Evolutionary conservation across 2,329 filamentous ascomycete species (phyloP).

Genomic region (Fusarium aywerte): DNA sequence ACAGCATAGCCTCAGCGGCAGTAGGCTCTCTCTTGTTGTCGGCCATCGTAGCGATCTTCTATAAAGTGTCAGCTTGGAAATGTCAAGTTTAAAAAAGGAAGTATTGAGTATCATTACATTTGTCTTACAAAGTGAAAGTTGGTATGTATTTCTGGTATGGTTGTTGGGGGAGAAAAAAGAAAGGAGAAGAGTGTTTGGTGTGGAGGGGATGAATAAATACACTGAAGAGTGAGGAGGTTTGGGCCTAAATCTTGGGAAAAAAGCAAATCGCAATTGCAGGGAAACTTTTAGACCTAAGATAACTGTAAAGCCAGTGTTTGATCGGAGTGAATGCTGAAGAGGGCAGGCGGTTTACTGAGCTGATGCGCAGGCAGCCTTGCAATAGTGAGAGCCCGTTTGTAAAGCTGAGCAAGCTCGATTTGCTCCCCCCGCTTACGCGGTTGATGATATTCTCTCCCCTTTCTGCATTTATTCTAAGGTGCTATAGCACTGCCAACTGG

Average conservation of each 20-base stretch:
- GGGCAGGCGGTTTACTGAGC: neutral
- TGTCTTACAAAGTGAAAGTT: neutral
- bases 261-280: conserved; percentile 1
- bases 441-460: neutral
- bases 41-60: conserved; percentile 44
- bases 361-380: neutral
- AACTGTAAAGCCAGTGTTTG: conserved; percentile 3
- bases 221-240: neutral
- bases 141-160: neutral
- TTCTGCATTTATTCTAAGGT: conserved; percentile 1
- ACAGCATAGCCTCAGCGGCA: conserved; percentile 56
- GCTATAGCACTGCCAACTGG: conserved; percentile 6
- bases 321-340: neutral
- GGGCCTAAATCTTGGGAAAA: neutral
- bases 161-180: neutral
- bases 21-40: conserved; percentile 53
- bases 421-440: neutral
- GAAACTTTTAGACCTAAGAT: conserved; percentile 4
- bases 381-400: neutral
- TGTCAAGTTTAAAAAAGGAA: neutral
- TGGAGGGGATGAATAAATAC: neutral
- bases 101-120: neutral
- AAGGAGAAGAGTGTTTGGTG: neutral
- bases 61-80: conserved; percentile 4
- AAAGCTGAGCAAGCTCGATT: neutral